Percentiles rank a stretch among this genome's conserved stretches.
Evolutionary conservation across 495 filamentous ascomycete species (phyloP).

Genomic region (Podospora fimiseda): DNA sequence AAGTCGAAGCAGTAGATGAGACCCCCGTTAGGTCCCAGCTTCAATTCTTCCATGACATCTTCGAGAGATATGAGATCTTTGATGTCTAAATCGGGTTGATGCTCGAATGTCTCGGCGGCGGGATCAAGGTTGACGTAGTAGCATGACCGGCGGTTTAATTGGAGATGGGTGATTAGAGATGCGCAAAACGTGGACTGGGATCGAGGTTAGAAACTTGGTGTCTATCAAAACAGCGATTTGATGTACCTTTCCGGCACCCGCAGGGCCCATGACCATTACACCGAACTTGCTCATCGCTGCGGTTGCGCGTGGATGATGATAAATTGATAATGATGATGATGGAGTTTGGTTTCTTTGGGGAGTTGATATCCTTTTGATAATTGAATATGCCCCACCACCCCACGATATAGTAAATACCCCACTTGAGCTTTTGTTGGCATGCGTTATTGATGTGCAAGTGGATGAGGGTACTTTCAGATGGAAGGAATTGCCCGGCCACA

Average conservation of each 20-base stretch:
- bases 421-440: no score
- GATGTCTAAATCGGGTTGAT: slow-evolving; percentile 92
- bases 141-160: slow-evolving; percentile 74
- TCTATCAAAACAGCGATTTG: not conserved
- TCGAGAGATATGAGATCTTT: slow-evolving; percentile 91
- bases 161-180: slow-evolving; percentile 84
- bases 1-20: slow-evolving; percentile 98
- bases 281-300: slow-evolving; percentile 86
- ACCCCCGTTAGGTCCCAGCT: slow-evolving; percentile 88
- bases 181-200: slow-evolving; percentile 91
- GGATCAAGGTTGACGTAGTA: slow-evolving; percentile 99
- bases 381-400: no score
- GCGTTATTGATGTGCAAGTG: no score
- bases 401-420: no score
- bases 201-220: slow-evolving; percentile 9
- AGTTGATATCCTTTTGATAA: no score
- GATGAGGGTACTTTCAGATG: no score
- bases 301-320: no score
- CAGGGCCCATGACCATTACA: slow-evolving; percentile 88
- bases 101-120: slow-evolving; percentile 85
- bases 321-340: no score
- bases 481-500: no score
- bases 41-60: slow-evolving; percentile 98
- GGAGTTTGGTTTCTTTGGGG: no score
- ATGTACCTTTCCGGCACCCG: slow-evolving; percentile 74